phyloP scores from a whole-genome alignment of 1,139 yeast genomes.

The Suhomyces kunorum region DNA sequence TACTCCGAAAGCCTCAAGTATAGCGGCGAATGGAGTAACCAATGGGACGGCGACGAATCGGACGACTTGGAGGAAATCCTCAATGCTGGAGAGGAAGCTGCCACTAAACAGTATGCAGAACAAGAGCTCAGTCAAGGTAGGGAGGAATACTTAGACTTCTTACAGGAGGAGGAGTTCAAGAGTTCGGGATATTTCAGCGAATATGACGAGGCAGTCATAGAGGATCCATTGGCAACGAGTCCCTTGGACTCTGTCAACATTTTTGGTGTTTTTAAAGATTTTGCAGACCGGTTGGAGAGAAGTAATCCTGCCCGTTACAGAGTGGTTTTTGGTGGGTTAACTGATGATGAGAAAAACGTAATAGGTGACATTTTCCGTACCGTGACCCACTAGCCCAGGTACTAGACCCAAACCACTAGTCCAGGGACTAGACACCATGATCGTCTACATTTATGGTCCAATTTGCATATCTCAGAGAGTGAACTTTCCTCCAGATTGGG shows the following conservation, averaged over 20 bases:
- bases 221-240: constrained; percentile 79
- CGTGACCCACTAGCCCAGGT: too few species aligned
- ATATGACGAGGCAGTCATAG: constrained; percentile 62
- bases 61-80: constrained; percentile 28
- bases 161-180: constrained; percentile 46
- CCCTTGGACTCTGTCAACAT: constrained; percentile 76
- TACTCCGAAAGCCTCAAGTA: constrained; percentile 14
- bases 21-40: constrained; percentile 15
- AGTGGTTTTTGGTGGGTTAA: constrained; percentile 17
- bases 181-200: constrained; percentile 40
- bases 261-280: constrained; percentile 34
- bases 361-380: constrained; percentile 16
- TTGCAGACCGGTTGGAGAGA: constrained; percentile 17
- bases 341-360: constrained; percentile 15
- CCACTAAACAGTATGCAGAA: constrained; percentile 27
- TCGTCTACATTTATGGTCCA: too few species aligned
- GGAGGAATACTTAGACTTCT: constrained; percentile 45
- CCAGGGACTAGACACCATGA: too few species aligned
- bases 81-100: constrained; percentile 22
- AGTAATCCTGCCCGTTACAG: constrained; percentile 14
- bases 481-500: too few species aligned
- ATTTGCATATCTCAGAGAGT: background rate
- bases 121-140: constrained; percentile 41
- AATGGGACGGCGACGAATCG: constrained; percentile 27
- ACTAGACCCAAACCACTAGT: too few species aligned